phyloP scores from a whole-genome alignment of 257 asterid genomes.

The Rubia yunnanensis region DNA sequence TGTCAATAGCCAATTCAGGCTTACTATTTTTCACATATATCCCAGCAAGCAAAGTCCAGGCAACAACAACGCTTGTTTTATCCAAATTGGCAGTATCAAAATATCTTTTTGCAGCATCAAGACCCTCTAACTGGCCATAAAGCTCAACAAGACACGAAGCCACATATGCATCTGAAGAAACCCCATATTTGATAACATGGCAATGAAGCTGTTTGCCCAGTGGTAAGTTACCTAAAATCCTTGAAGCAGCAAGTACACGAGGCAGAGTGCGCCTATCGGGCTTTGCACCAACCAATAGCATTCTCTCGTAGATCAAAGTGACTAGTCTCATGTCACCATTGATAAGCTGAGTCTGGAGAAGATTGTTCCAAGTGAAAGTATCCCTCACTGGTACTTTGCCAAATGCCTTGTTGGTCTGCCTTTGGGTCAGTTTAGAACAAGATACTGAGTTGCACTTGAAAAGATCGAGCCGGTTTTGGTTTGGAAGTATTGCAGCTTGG shows the following conservation, averaged over 20 bases:
- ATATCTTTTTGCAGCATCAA: constrained; percentile 19
- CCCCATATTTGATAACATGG: constrained; percentile 18
- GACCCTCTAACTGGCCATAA: constrained; percentile 21
- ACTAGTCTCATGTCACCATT: constrained; percentile 11
- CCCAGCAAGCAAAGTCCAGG: constrained; percentile 27
- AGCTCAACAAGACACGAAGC: constrained; percentile 17
- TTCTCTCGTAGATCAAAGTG: constrained; percentile 10
- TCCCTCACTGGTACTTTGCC: constrained; percentile 14
- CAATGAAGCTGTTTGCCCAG: constrained; percentile 26
- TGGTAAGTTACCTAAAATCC: constrained; percentile 14
- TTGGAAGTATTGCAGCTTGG: background rate
- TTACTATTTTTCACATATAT: constrained; percentile 17
- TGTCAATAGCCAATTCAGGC: constrained; percentile 24
- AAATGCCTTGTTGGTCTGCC: constrained; percentile 13
- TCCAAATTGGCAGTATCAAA: constrained; percentile 1
- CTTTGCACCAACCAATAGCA: constrained; percentile 20
- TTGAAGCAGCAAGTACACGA: constrained; percentile 20
- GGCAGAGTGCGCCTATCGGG: constrained; percentile 27
- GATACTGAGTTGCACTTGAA: constrained; percentile 8
- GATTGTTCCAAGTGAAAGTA: constrained; percentile 24
- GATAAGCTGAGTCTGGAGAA: constrained; percentile 19
- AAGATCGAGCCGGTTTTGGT: background rate
- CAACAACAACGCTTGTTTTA: constrained; percentile 10
- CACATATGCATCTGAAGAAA: constrained; percentile 19
- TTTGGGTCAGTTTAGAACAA: background rate